A percentile compares a stretch with the other conserved stretches of the same genome.
Evolutionary conservation across 2,329 filamentous ascomycete species (phyloP).

Genomic region (Cladosporium sp.): DNA sequence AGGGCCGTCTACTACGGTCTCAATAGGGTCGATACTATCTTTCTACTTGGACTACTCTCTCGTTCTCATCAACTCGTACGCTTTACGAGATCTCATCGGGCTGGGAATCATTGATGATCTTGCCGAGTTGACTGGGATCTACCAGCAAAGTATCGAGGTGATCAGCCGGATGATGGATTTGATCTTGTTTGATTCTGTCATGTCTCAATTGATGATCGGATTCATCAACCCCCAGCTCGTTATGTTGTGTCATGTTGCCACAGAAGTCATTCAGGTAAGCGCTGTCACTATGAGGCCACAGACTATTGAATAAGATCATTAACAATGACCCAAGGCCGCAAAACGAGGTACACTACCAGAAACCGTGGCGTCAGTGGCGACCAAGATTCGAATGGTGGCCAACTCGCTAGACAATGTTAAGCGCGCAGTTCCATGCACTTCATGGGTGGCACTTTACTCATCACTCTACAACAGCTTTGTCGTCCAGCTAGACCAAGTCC

Average conservation of each 20-base stretch:
- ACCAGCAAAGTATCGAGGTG: conserved; percentile 4
- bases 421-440: conserved; percentile 2
- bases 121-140: conserved; percentile 1
- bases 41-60: conserved; percentile 11
- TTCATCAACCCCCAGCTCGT: conserved; percentile 9
- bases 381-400: conserved; percentile 3
- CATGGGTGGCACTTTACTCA: conserved; percentile 6
- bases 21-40: not conserved
- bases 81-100: conserved; percentile 4
- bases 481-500: conserved; percentile 4
- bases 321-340: no score
- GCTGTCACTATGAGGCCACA: no score
- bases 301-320: no score
- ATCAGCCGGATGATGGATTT: conserved; percentile 5
- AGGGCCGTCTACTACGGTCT: not conserved
- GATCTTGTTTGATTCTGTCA: conserved; percentile 1
- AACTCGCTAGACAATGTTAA: conserved; percentile 2
- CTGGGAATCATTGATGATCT: not conserved
- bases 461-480: conserved; percentile 6
- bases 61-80: conserved; percentile 9
- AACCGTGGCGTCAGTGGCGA: not conserved
- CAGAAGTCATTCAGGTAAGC: conserved; percentile 8
- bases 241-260: conserved; percentile 10
- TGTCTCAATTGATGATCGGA: not conserved
- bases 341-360: not conserved